These are phyloP conservation scores for Solanum piurae DNA, from an alignment of 257 asterid species.

Conservation along the genomic window DNA sequence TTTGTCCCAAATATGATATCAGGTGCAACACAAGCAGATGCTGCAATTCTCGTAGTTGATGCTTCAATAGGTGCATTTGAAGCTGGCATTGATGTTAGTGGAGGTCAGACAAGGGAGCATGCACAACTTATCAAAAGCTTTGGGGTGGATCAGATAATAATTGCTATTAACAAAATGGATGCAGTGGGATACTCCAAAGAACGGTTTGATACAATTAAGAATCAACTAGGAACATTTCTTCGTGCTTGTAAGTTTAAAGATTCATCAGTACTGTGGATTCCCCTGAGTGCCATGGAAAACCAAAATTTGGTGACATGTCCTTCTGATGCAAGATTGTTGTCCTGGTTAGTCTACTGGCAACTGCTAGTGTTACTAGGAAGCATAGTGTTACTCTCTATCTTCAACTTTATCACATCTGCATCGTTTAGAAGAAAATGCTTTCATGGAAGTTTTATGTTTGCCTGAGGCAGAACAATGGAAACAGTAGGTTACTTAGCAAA, in stretches of 20 bases:
- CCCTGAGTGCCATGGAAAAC: slow-evolving; percentile 85
- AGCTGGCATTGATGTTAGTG: slow-evolving; percentile 68
- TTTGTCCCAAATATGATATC: slow-evolving; percentile 98
- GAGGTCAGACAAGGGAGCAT: slow-evolving; percentile 96
- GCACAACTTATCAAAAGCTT: slow-evolving; percentile 85
- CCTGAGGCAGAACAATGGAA: neutral
- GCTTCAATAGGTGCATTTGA: slow-evolving; percentile 90
- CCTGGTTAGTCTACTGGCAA: slow-evolving; percentile 50
- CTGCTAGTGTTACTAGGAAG: neutral
- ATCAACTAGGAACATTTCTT: slow-evolving; percentile 66
- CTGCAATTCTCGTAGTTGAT: slow-evolving; percentile 85
- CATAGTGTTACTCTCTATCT: neutral
- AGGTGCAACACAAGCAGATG: slow-evolving; percentile 99
- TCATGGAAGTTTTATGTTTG: neutral
- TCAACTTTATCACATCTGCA: neutral
- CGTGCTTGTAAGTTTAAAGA: slow-evolving; percentile 76
- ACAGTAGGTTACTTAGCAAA: neutral
- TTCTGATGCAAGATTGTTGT: slow-evolving; percentile 30
- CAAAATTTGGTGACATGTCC: slow-evolving; percentile 65
- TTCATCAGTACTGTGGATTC: slow-evolving; percentile 68
- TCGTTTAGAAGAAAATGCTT: neutral
- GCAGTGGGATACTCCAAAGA: slow-evolving; percentile 68
- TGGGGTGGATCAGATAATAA: slow-evolving; percentile 83
- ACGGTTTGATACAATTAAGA: slow-evolving; percentile 64
- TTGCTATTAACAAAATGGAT: slow-evolving; percentile 92